A percentile compares a stretch with the other conserved stretches of the same genome.
phyloP scores from a whole-genome alignment of 2,329 filamentous ascomycete genomes.

The Fusarium abutilonis region DNA sequence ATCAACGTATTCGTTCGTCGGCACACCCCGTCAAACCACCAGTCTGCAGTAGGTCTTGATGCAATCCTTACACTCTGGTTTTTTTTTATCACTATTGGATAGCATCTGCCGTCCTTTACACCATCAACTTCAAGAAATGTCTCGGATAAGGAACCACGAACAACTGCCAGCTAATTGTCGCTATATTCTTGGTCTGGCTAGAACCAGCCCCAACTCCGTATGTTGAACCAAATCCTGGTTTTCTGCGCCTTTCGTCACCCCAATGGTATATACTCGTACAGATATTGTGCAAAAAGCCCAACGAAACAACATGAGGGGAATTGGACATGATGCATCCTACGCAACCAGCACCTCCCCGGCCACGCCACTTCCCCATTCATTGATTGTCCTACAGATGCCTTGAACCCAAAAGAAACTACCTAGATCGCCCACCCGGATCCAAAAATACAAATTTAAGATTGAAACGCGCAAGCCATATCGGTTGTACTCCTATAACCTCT shows the following conservation, averaged over 20 bases:
- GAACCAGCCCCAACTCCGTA: constrained; percentile 23
- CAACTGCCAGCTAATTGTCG: constrained; percentile 2
- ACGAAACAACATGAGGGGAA: constrained; percentile 15
- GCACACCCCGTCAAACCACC: too few relatives aligned
- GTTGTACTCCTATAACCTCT: constrained; percentile 45
- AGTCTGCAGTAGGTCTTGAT: too few relatives aligned
- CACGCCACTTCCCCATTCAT: constrained; percentile 6
- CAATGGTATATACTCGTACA: constrained; percentile 41
- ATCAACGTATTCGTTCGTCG: too few relatives aligned
- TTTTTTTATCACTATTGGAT: too few relatives aligned
- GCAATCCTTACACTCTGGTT: too few relatives aligned
- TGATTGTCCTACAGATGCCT: constrained; percentile 5
- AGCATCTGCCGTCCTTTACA: not conserved
- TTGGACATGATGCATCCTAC: constrained; percentile 9
- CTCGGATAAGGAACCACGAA: not conserved
- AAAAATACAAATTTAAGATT: constrained; percentile 6
- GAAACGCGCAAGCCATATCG: not conserved
- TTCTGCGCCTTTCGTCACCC: constrained; percentile 32
- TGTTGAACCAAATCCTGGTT: constrained; percentile 30
- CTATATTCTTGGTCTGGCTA: constrained; percentile 18
- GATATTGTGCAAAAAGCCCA: constrained; percentile 12
- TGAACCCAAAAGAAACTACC: constrained; percentile 5
- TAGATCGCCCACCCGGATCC: constrained; percentile 9
- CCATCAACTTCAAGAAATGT: not conserved
- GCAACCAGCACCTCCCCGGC: constrained; percentile 9